Evolutionary conservation across 2,329 filamentous ascomycete genomes (phyloP).

Genomic region (Clonostachys sp.): DNA sequence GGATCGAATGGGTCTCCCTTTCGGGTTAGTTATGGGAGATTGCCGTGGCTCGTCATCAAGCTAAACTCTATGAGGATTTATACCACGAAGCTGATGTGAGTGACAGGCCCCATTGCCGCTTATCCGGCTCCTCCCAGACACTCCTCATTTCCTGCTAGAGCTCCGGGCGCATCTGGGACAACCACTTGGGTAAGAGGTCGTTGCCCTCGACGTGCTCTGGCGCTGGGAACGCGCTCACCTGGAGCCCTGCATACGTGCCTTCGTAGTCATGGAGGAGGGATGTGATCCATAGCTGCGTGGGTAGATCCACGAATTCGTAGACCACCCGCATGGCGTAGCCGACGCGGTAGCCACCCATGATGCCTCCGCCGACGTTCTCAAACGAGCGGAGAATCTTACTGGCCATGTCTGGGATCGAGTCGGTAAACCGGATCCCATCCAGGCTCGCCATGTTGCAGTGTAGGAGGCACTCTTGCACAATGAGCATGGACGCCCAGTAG

Average conservation of each 20-base stretch:
- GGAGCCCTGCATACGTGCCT: conserved; percentile 1
- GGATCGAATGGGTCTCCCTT: no score
- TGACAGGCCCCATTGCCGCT: no score
- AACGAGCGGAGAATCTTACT: conserved; percentile 1
- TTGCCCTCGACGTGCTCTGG: no score
- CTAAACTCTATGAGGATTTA: no score
- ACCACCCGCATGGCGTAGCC: conserved; percentile 1
- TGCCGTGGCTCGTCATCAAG: no score
- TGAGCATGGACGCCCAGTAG: conserved; percentile 1
- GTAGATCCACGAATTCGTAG: conserved; percentile 1
- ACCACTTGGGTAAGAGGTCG: no score
- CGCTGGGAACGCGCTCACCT: no score
- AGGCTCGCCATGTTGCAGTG: neutral
- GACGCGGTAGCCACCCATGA: conserved; percentile 4
- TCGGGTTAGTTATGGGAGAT: no score
- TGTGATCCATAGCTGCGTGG: conserved; percentile 2
- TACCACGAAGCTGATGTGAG: no score
- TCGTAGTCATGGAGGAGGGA: neutral
- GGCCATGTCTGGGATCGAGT: neutral
- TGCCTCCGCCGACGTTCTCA: conserved; percentile 1
- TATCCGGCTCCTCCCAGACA: no score
- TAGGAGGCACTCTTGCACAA: neutral
- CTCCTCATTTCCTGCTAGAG: no score
- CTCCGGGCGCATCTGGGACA: no score
- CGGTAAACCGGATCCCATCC: neutral